Conservation (phyloP, 2,329 filamentous ascomycete species). For the Colletotrichum cordylinicola region DNA sequence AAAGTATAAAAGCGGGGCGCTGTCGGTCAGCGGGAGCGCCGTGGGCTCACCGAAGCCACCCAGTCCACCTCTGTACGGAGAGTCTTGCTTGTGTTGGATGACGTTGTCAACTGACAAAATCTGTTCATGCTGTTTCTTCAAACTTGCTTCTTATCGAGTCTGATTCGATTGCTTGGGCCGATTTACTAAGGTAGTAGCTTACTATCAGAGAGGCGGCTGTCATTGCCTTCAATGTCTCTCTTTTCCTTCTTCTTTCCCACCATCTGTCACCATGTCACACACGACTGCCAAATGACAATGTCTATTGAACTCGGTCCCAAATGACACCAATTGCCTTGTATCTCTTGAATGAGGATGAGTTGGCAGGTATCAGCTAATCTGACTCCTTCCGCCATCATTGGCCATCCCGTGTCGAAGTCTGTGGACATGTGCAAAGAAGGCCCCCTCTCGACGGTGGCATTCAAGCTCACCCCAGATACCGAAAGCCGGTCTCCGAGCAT, state of each 20-base stretch:
- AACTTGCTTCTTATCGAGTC: neutral
- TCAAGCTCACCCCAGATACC: neutral
- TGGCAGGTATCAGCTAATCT: neutral
- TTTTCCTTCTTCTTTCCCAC: neutral
- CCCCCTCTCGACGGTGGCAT: neutral
- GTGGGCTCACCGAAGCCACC: neutral
- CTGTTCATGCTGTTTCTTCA: neutral
- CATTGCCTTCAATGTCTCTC: neutral
- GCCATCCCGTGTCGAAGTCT: neutral
- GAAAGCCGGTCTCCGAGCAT: neutral
- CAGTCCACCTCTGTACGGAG: neutral
- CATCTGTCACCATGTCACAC: neutral
- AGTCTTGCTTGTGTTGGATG: neutral
- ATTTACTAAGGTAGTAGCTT: rapidly evolving
- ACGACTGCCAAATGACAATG: neutral
- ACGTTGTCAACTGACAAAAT: neutral
- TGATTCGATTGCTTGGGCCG: neutral
- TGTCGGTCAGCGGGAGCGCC: neutral
- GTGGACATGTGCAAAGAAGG: neutral
- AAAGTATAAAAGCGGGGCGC: neutral
- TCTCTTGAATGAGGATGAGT: neutral
- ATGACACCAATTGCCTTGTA: neutral
- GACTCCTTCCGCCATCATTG: neutral
- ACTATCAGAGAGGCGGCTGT: neutral
- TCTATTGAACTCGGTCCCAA: neutral